Conservation (phyloP, 768 basidiomycete species). For the Termitomyces sp. region DNA sequence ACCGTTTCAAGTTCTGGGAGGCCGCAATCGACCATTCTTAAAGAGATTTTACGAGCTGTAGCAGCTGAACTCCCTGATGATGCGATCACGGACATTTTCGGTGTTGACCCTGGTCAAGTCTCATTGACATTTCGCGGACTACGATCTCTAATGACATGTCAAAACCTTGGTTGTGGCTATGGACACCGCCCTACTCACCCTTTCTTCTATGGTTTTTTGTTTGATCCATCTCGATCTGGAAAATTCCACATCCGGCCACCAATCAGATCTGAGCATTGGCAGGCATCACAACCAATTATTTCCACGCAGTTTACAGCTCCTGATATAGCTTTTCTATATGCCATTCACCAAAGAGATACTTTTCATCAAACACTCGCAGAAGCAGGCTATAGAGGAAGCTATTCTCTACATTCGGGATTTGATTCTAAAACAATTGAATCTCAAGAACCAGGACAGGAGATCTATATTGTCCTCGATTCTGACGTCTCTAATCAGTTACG, state of each 20-base stretch:
- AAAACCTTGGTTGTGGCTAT: neutral
- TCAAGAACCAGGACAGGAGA: neutral
- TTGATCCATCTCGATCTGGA: neutral
- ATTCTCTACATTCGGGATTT: neutral
- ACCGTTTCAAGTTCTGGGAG: neutral
- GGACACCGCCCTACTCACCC: neutral
- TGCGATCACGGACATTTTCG: neutral
- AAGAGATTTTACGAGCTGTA: neutral
- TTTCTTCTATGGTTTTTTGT: neutral
- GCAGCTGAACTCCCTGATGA: neutral
- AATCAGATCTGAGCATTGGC: neutral
- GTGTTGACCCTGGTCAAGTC: neutral
- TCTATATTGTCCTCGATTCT: slow-evolving; percentile 1
- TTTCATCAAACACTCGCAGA: neutral
- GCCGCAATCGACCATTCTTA: neutral
- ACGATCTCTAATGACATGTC: neutral
- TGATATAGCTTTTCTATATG: neutral
- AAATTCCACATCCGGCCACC: neutral
- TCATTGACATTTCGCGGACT: neutral
- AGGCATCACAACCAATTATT: neutral
- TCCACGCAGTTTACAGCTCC: neutral
- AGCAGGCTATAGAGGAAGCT: neutral
- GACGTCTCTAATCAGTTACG: neutral
- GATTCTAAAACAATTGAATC: neutral
- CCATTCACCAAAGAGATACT: neutral